Evolutionary conservation across 495 filamentous ascomycete species (phyloP), one percentile per base, ranked within the genome.

Genomic region (Trichoderma erinaceum): DNA sequence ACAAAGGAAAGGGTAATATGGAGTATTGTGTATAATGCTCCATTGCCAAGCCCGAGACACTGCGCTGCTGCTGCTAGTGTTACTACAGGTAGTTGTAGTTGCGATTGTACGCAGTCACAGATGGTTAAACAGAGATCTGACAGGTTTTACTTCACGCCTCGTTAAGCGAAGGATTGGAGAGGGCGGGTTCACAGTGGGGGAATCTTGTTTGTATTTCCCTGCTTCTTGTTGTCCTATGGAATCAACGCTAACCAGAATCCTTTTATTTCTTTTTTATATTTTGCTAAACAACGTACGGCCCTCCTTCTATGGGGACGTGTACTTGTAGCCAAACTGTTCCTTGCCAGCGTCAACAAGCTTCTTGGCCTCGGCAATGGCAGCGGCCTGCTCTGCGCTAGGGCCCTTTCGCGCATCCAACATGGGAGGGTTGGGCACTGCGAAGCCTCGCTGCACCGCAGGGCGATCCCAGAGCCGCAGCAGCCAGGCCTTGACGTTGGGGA

Each of bases 401-500:
- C 56, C 12, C 16, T 65, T 5, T 75, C 76, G 21, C n/a, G 23
- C 1, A 71, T 32, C 56, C 13, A 29, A 10, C 1, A 43, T 12
- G 18, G 66, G 64, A 41, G 69, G 67, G 18, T 7, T 63, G 0
- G 92, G 92, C n/a, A 95, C 84, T 75, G 87, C 79, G 3, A 85
- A 76, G 0, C 91, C 92, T 81, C 84, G 90, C 81, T 90, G 80
- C 2, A 90, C 85, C 0, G 82, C 92, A 15, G 84, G 82, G 1
- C 92, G 78, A 46, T 78, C 80, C 15, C 78, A 75, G 79, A 93
- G 82, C 15, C 83, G 74, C 48, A 87, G 79, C 68, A 85, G 79
- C 80, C 91, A 92, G n/a, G 83, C 83, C 72, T 85, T 80, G 41
- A 88, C 73, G 46, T 82, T 78, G 3, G 91, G 90, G 78, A 95